Conservation (phyloP, 805 yeast genomes). For the Cyberlindnera maclurae region DNA sequence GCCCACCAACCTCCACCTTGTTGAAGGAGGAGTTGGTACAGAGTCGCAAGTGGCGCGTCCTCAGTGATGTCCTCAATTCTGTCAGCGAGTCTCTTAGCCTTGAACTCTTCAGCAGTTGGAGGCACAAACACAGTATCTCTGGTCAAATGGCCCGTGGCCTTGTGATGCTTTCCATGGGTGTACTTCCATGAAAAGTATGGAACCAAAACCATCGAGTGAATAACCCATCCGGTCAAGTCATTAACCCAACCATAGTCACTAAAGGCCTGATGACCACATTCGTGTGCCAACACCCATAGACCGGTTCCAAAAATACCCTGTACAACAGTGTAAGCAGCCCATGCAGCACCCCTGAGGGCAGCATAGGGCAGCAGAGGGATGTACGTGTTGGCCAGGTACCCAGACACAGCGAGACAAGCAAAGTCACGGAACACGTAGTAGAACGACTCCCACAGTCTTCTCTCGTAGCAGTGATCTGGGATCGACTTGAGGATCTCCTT, state of each 20-base stretch:
- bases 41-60: slow-evolving; percentile 68
- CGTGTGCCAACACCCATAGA: slow-evolving; percentile 82
- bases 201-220: slow-evolving; percentile 72
- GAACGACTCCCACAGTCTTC: slow-evolving; percentile 47
- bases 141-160: slow-evolving; percentile 77
- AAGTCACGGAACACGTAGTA: slow-evolving; percentile 66
- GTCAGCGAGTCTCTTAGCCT: slow-evolving; percentile 27
- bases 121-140: slow-evolving; percentile 88
- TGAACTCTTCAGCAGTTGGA: slow-evolving; percentile 50
- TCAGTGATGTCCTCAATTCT: slow-evolving; percentile 42
- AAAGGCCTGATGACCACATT: slow-evolving; percentile 88
- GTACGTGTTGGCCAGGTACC: slow-evolving; percentile 44
- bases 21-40: slow-evolving; percentile 50
- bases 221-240: slow-evolving; percentile 76
- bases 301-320: slow-evolving; percentile 73
- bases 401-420: slow-evolving; percentile 39
- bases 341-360: slow-evolving; percentile 43
- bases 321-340: slow-evolving; percentile 47
- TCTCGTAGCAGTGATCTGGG: slow-evolving; percentile 68
- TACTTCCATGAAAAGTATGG: slow-evolving; percentile 87
- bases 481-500: slow-evolving; percentile 68
- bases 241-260: slow-evolving; percentile 65
- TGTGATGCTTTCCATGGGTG: slow-evolving; percentile 83
- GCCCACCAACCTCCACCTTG: slow-evolving; percentile 74
- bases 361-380: slow-evolving; percentile 43